phyloP scores from a whole-genome alignment of 2,329 filamentous ascomycete species.

The Calonectria hongkongensis region DNA sequence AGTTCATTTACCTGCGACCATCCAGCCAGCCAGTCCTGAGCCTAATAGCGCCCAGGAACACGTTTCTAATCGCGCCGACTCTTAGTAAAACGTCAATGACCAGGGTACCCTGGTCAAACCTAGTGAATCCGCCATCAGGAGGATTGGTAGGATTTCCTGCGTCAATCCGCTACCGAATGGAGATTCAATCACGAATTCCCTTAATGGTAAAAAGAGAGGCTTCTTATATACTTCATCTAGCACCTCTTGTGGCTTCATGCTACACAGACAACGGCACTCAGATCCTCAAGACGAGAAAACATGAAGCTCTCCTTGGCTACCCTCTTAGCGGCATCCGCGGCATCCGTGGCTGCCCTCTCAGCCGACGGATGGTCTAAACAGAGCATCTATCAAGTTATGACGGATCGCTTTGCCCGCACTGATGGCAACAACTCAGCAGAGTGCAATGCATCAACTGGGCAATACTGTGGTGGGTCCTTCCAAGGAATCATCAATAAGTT shows the following conservation, averaged over 20 bases:
- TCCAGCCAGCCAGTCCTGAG: neutral
- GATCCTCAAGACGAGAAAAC: neutral
- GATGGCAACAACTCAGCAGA: slow-evolving; percentile 31
- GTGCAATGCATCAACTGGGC: slow-evolving; percentile 35
- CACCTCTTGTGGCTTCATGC: neutral
- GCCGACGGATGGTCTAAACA: slow-evolving; percentile 41
- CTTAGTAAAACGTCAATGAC: slow-evolving; percentile 28
- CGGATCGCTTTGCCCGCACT: slow-evolving; percentile 42
- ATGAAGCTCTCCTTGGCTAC: slow-evolving; percentile 36
- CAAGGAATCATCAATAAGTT: slow-evolving; percentile 39
- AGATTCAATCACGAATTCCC: neutral
- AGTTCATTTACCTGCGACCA: slow-evolving; percentile 23
- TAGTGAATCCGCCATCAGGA: slow-evolving; percentile 17
- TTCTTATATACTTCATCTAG: slow-evolving; percentile 10
- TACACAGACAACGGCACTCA: neutral
- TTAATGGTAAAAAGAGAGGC: neutral
- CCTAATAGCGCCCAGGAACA: neutral
- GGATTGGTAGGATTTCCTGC: slow-evolving; percentile 29
- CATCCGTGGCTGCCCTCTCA: slow-evolving; percentile 33
- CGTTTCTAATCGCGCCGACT: slow-evolving; percentile 39
- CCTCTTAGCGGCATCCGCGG: slow-evolving; percentile 2
- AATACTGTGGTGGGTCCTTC: slow-evolving; percentile 44
- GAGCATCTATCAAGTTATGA: slow-evolving; percentile 44
- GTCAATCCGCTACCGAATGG: slow-evolving; percentile 1
- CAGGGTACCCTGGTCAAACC: slow-evolving; percentile 13